Percentiles rank a stretch among this genome's conserved stretches.
phyloP scores from a whole-genome alignment of 1,139 yeast species.

The Suhomyces bokatorum region DNA sequence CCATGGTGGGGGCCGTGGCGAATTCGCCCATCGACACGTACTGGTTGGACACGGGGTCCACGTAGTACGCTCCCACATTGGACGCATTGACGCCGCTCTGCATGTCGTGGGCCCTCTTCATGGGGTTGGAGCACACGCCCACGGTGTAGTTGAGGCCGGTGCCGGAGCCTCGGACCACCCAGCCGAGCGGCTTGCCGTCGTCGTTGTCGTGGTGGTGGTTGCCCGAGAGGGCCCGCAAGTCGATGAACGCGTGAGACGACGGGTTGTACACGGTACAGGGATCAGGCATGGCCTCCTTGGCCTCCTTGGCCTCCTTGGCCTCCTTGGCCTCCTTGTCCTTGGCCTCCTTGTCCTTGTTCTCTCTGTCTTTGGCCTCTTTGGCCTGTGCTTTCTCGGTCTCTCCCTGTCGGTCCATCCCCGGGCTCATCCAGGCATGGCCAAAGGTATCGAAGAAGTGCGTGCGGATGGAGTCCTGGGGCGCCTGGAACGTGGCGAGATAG shows the following conservation, averaged over 20 bases:
- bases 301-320: constrained; percentile 4
- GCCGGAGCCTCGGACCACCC: constrained; percentile 73
- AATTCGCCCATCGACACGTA: constrained; percentile 68
- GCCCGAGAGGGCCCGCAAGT: constrained; percentile 51
- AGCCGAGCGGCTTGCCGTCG: constrained; percentile 46
- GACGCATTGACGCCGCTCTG: constrained; percentile 45
- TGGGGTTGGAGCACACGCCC: constrained; percentile 74
- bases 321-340: not conserved
- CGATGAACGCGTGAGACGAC: constrained; percentile 53
- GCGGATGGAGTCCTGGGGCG: constrained; percentile 3
- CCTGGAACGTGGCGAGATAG: constrained; percentile 3
- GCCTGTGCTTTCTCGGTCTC: not conserved
- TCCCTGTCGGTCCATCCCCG: not conserved
- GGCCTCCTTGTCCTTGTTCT: not conserved
- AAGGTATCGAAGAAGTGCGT: constrained; percentile 23
- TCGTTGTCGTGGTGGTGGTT: constrained; percentile 39
- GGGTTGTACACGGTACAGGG: constrained; percentile 61
- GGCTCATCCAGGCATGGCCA: constrained; percentile 17
- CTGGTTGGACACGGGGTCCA: constrained; percentile 49
- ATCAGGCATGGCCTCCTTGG: constrained; percentile 27
- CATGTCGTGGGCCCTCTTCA: constrained; percentile 41
- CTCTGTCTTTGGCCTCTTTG: not conserved
- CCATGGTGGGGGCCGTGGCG: constrained; percentile 58
- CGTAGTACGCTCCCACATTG: constrained; percentile 67
- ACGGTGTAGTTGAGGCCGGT: constrained; percentile 73